phyloP scores from a whole-genome alignment of 169 alveolate species.

The Sarcocystis neurona region DNA sequence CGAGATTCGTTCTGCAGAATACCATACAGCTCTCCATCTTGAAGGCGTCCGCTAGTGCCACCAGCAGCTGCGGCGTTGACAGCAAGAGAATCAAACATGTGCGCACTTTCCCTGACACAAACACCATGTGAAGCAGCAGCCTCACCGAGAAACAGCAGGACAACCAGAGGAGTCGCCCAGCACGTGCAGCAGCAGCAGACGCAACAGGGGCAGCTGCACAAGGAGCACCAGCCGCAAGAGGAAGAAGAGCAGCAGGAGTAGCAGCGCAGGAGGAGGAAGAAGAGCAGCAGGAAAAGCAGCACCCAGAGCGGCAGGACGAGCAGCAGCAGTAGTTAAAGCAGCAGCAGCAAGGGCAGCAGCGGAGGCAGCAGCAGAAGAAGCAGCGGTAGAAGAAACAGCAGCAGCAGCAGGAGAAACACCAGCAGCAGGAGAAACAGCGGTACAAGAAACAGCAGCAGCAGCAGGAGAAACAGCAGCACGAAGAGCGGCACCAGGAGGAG shows the following conservation, averaged over 20 bases:
- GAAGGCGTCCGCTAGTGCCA: conserved; percentile 71
- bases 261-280: neutral
- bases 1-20: conserved; percentile 73
- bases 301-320: neutral
- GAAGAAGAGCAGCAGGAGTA: neutral
- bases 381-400: too few species aligned
- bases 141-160: too few species aligned
- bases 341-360: too few species aligned
- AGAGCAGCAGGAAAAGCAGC: neutral
- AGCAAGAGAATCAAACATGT: neutral
- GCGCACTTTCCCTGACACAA: too few species aligned
- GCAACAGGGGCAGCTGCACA: neutral
- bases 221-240: too few species aligned
- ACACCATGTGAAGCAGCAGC: too few species aligned
- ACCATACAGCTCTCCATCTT: conserved; percentile 70
- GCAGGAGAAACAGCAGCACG: neutral
- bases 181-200: neutral
- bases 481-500: neutral
- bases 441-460: neutral
- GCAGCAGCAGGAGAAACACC: too few species aligned
- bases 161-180: too few species aligned
- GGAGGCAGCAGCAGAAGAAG: too few species aligned
- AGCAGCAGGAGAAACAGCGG: neutral
- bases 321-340: neutral
- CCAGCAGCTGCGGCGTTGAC: conserved; percentile 47